Base-by-base conservation (phyloP, 768 basidiomycete genomes). In the Thelephora aurantiotincta region DNA sequence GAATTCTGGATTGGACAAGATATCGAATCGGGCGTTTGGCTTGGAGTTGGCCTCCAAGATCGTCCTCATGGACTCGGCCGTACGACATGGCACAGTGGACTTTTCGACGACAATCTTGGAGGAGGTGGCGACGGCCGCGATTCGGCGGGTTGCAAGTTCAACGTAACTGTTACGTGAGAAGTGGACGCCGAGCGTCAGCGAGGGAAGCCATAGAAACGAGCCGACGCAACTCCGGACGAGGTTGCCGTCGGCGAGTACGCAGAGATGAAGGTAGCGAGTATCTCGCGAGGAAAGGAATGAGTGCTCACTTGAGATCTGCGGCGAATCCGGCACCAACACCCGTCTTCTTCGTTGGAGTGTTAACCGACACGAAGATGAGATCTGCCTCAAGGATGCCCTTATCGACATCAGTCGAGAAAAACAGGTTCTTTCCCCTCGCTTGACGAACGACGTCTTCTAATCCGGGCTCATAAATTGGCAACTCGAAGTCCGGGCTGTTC, bases 81-180 rank as follows among this genome's bases (percentile, higher is more conserved):
- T 99, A 54, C 96, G 82, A 70, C 92, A 97, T 35, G 96, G 96
- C 7, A 99, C 96, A 4, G 96, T 99, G 13, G 94, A 98, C 66
- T 99, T 99, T 62, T 99, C 96, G 51, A 99, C 93, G 46, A 99
- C 96, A 57, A 99, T 98, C 73, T 99, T 99, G 63, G 79, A 84
- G 1, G 85, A 80, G 19, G 71, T 82, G 43, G 96, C 89, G 49
- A 97, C 84, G 38, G 77, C 78, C 37, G 96, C 96, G 54, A 99
- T 98, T 56, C 85, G 86, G 56, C 96, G 89, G 23, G 96, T 99
- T 45, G 94, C 96, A 26, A 85, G 77, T 60, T 99, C 96, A 52
- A 99, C 88, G 65, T 94, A 98, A 71, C 94, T 98, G 57, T 26
- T 23, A 7, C 33, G 33, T 16, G 19, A 49, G 23, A 50, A 33